Evolutionary conservation across 2,329 filamentous ascomycete genomes (phyloP).

Genomic region (Lecanosticta acicola): DNA sequence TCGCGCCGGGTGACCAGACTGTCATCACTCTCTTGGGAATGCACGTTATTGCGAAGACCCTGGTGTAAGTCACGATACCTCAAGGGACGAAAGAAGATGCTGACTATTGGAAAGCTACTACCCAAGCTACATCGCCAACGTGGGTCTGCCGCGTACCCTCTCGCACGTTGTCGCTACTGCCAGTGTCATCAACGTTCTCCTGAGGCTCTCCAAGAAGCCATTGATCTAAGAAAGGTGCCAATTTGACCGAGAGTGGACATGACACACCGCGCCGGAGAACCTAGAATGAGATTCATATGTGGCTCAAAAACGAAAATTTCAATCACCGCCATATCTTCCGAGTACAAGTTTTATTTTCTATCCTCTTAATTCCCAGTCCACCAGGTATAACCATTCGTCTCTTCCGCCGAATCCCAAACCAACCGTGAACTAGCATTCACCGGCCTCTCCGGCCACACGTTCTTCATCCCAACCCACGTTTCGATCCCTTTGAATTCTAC

Average conservation of each 20-base stretch:
- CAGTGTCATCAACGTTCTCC: constrained; percentile 26
- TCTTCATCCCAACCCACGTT: constrained; percentile 37
- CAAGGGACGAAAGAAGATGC: neutral
- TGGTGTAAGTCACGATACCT: constrained; percentile 20
- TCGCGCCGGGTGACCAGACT: constrained; percentile 25
- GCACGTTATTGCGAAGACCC: constrained; percentile 28
- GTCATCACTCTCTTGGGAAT: constrained; percentile 29
- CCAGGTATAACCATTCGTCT: constrained; percentile 44
- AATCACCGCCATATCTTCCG: neutral
- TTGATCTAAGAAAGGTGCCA: too few species aligned
- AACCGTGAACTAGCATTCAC: constrained; percentile 38
- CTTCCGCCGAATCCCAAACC: constrained; percentile 38
- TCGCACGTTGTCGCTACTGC: constrained; percentile 27
- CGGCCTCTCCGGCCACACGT: constrained; percentile 40
- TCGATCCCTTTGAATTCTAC: constrained; percentile 35
- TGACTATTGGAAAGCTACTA: constrained; percentile 16
- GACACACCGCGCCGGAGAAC: too few species aligned
- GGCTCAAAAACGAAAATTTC: neutral
- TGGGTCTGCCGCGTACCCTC: constrained; percentile 17
- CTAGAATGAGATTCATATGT: neutral
- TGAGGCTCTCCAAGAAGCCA: constrained; percentile 25
- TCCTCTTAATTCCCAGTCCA: constrained; percentile 36
- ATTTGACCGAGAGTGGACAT: too few species aligned
- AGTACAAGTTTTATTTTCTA: neutral
- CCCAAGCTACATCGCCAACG: constrained; percentile 25